Evolutionary conservation across 1,139 yeast genomes (phyloP), one percentile per base, ranked within the genome.

Genomic region (Debaryomyces sp.): DNA sequence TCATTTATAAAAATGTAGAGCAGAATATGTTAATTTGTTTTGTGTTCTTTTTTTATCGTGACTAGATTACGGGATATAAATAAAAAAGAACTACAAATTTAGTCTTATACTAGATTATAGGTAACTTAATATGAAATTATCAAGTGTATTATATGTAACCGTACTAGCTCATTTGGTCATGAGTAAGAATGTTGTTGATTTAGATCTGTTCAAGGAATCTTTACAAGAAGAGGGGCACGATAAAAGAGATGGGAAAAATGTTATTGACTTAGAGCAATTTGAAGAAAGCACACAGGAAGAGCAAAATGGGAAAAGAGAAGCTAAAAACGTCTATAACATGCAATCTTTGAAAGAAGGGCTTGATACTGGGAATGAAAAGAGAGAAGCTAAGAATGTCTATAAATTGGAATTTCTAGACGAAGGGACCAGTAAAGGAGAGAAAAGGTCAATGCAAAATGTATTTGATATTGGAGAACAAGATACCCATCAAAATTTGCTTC

Each of bases 141-240:
- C 33, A n/a, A 30, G 18, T 30, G 3, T 41, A 21, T 22, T 41
- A 30, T 41, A 18, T 22, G 10, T 30, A 29, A 21, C 36, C 6
- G 10, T 22, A n/a, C 12, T 41, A n/a, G 26, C 27, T 22, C 36
- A 30, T 18, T 6, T 30, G 22, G 36, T 21, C 15, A 41, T 41
- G 43, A 21, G 36, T 10, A 41, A 41, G 43, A 41, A 41, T 22
- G 36, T 41, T 24, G 30, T 22, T 30, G 43, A 41, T 22, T 22
- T 41, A 21, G 37, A 41, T 6, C 22, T 9, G 26, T 54, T 64
- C 12, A 42, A 26, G 26, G 39, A 42, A 23, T 33, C 45, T 9
- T 23, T 42, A 26, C 41, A 33, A 1, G 66, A 68, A 35, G 88
- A 83, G 54, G 74, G 80, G 39, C 72, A 53, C 21, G 54, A 54